Conservation (phyloP, 1,139 yeast genomes). For the Suhomyces maxii region DNA sequence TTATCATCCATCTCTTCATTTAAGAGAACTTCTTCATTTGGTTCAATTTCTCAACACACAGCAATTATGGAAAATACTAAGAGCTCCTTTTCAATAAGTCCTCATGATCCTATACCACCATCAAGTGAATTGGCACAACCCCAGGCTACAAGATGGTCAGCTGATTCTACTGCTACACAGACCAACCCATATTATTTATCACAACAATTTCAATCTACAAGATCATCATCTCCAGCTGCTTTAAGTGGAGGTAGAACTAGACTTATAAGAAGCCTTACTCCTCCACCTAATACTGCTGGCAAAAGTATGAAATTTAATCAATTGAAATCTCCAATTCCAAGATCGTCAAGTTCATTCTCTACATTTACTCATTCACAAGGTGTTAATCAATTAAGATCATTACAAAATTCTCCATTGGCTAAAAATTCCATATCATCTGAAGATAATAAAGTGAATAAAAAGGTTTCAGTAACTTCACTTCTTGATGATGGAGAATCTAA, state of each 20-base stretch:
- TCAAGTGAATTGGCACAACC: conserved; percentile 6
- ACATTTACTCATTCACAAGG: conserved; percentile 9
- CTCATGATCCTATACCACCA: conserved; percentile 22
- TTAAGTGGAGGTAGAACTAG: conserved; percentile 1
- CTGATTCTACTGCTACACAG: conserved; percentile 1
- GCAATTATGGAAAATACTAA: conserved; percentile 14
- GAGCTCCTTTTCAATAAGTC: conserved; percentile 25
- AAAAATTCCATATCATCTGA: conserved; percentile 7
- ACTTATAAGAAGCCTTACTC: conserved; percentile 15
- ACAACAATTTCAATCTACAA: conserved; percentile 9
- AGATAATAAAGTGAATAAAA: conserved; percentile 17
- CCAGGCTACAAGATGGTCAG: conserved; percentile 7
- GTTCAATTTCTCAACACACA: conserved; percentile 20
- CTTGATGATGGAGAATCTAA: conserved; percentile 22
- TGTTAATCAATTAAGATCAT: conserved; percentile 6
- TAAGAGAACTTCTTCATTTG: conserved; percentile 27
- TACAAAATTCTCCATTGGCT: conserved; percentile 18
- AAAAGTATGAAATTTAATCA: conserved; percentile 4
- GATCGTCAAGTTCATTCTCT: conserved; percentile 15
- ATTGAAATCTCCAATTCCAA: conserved; percentile 17
- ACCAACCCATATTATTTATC: conserved; percentile 10
- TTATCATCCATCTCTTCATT: conserved; percentile 30
- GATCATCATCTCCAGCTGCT: conserved; percentile 9
- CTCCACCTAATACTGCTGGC: conserved; percentile 13
- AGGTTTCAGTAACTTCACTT: conserved; percentile 34